phyloP scores from a whole-genome alignment of 1,284 basidiomycete species.

The Cryptococcus sp. region DNA sequence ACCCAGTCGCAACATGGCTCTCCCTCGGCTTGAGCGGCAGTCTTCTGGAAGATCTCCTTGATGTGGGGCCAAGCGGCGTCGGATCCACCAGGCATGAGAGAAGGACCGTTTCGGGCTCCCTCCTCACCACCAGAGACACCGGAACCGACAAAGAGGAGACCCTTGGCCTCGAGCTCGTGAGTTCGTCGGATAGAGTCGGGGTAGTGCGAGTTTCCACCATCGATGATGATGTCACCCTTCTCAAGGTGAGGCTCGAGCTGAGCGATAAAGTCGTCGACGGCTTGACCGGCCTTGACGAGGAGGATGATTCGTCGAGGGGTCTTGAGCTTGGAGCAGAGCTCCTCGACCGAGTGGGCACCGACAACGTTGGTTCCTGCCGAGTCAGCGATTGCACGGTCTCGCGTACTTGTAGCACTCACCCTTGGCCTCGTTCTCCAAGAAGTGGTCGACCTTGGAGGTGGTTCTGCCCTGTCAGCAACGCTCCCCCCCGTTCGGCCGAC shows the following conservation, averaged over 20 bases:
- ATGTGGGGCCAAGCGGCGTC: constrained; percentile 90
- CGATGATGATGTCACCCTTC: constrained; percentile 88
- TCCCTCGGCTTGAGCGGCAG: constrained; percentile 89
- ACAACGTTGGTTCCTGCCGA: constrained; percentile 80
- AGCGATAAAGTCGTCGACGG: constrained; percentile 57
- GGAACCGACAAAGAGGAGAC: constrained; percentile 93
- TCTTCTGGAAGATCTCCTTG: constrained; percentile 98
- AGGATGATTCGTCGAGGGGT: constrained; percentile 69
- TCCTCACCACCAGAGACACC: constrained; percentile 99
- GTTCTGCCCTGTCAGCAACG: constrained; percentile 50
- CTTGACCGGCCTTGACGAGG: constrained; percentile 70
- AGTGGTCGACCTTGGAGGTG: constrained; percentile 89
- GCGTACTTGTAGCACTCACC: constrained; percentile 51
- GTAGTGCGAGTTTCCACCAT: constrained; percentile 99
- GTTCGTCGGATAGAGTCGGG: constrained; percentile 95
- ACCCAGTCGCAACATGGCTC: constrained; percentile 99
- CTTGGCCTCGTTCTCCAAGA: constrained; percentile 96
- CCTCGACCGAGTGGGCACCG: constrained; percentile 89
- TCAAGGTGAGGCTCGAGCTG: constrained; percentile 56
- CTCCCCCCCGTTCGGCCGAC: not conserved
- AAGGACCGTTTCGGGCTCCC: constrained; percentile 94
- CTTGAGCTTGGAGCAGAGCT: constrained; percentile 60
- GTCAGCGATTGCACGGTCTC: not conserved
- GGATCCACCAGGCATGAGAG: constrained; percentile 98
- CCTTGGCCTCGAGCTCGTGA: constrained; percentile 88